Evolutionary conservation across 75 land plant genomes (phyloP), one percentile per base, ranked within the genome.

Genomic region (Picea glauca): DNA sequence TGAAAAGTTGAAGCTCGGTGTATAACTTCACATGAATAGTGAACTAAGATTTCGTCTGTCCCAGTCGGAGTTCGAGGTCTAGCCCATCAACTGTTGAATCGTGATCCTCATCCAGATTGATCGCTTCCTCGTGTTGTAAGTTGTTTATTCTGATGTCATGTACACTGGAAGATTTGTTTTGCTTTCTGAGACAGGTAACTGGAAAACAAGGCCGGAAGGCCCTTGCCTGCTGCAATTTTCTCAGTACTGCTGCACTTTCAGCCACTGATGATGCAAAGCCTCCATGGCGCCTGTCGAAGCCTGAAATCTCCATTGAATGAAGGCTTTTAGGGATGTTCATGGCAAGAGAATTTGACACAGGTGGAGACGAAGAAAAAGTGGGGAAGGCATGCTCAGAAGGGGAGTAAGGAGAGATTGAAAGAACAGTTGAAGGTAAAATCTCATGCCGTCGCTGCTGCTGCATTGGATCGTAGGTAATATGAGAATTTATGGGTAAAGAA

Each of bases 31-130:
- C 21, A 35, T 6, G 18, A 43, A 9, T 20, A 43, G 3, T 46
- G 40, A 38, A 66, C 31, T 63, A 12, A 26, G 33, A 26, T 63
- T 30, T 63, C 3, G 32, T 63, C 13, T 40, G 43, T 32, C 90
- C 90, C 12, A 88, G 74, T 3, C 90, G 79, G 14, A 88, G 87
- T 82, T 88, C 87, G 3, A 88, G 80, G 74, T 88, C 90, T 7
- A 46, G 54, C 8, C 11, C 56, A 64, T 85, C 78, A 74, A 80
- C 89, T 77, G 78, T 81, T 18, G 76, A 20, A 1, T 31, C 35
- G 5, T 61, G 18, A 12, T 75, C 82, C 8, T 66, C 63, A 66
- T 66, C 17, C 8, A 56, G 46, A 13, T 13, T 11, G 14, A 21
- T 54, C 9, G 38, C 23, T 32, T 67, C 76, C n/a, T 26, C 58